Conservation (phyloP, 306 rosid species). For the Fragaria ananassa region DNA sequence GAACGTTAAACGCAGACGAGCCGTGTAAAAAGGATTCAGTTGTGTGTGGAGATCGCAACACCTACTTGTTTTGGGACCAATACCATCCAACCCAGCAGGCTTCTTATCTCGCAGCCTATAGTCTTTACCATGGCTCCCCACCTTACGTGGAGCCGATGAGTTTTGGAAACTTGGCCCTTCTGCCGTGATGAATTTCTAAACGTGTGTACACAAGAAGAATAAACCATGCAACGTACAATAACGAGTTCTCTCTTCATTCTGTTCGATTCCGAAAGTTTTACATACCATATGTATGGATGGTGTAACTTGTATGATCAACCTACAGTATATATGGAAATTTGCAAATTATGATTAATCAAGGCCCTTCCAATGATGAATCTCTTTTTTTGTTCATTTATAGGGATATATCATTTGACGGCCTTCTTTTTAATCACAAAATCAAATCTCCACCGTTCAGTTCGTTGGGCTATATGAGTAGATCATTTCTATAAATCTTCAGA, state of each 20-base stretch:
- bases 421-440: too few relatives aligned
- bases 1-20: constrained; percentile 24
- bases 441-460: too few relatives aligned
- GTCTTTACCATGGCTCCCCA: background rate
- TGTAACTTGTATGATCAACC: background rate
- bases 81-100: constrained; percentile 44
- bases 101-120: constrained; percentile 21
- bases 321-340: background rate
- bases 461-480: too few relatives aligned
- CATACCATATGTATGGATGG: background rate
- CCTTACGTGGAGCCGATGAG: constrained; percentile 28
- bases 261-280: too few relatives aligned
- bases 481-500: too few relatives aligned
- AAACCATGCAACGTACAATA: background rate
- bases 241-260: background rate
- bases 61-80: constrained; percentile 55
- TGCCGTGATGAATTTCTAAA: background rate
- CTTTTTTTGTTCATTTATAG: too few relatives aligned
- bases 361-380: too few relatives aligned
- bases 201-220: background rate
- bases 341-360: background rate
- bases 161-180: constrained; percentile 24
- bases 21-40: constrained; percentile 22
- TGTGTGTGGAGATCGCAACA: constrained; percentile 22
- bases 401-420: too few relatives aligned